phyloP scores from a whole-genome alignment of 2,329 filamentous ascomycete genomes.

The Fusarium coicis region DNA sequence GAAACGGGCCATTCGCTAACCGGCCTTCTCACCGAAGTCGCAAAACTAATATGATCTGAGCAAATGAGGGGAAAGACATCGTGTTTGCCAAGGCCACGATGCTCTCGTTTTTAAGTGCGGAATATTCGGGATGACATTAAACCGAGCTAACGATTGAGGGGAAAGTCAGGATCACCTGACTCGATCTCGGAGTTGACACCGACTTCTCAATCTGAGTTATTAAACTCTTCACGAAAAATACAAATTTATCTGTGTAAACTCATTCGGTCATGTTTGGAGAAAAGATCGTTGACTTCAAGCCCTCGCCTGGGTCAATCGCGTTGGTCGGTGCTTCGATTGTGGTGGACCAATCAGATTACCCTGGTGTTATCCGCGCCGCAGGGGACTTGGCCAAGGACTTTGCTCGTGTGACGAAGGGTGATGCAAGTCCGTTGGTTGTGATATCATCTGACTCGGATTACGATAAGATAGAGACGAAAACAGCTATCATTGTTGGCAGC shows the following conservation, averaged over 20 bases:
- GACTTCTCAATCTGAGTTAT: neutral
- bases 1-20: rapidly evolving
- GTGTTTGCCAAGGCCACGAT: neutral
- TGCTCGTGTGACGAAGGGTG: slow-evolving; percentile 4
- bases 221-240: neutral
- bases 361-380: slow-evolving; percentile 23
- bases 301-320: neutral
- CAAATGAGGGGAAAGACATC: neutral
- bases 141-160: slow-evolving; percentile 14
- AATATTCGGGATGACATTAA: neutral
- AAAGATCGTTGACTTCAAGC: slow-evolving; percentile 5
- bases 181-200: neutral
- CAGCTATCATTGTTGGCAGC: slow-evolving; percentile 1
- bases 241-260: too few species aligned
- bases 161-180: slow-evolving; percentile 1
- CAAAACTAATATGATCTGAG: rapidly evolving
- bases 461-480: neutral
- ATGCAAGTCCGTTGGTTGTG: neutral
- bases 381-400: slow-evolving; percentile 25
- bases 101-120: neutral
- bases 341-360: slow-evolving; percentile 18
- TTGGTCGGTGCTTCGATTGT: slow-evolving; percentile 20
- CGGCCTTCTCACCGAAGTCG: neutral
- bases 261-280: slow-evolving; percentile 23
- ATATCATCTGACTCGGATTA: neutral